A percentile compares a stretch with the other conserved stretches of the same genome.
Conservation (phyloP, 2,329 filamentous ascomycete genomes). For the Hypoxylon sp. region DNA sequence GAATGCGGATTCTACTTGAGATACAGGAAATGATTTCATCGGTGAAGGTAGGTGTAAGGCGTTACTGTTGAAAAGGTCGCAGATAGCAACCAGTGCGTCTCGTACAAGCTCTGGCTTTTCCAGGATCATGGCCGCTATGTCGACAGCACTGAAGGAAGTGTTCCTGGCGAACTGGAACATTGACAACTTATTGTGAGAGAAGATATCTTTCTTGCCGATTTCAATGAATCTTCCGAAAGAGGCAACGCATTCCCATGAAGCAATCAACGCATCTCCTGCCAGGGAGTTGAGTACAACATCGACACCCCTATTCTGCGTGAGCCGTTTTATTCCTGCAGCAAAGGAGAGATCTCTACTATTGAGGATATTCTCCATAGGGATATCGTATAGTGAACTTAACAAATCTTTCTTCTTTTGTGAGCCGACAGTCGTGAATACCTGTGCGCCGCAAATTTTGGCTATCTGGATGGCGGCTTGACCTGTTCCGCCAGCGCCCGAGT, state of each 20-base stretch:
- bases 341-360: slow-evolving; percentile 22
- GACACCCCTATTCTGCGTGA: slow-evolving; percentile 13
- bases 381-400: neutral
- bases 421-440: slow-evolving; percentile 17
- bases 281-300: slow-evolving; percentile 21
- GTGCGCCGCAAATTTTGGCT: slow-evolving; percentile 13
- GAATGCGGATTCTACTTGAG: no score
- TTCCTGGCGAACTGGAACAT: slow-evolving; percentile 13
- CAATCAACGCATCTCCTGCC: slow-evolving; percentile 9
- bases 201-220: slow-evolving; percentile 23
- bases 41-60: neutral
- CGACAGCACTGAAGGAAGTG: slow-evolving; percentile 15
- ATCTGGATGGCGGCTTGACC: slow-evolving; percentile 25
- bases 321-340: neutral
- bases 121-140: neutral
- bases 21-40: neutral
- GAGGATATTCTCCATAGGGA: slow-evolving; percentile 13
- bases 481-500: slow-evolving; percentile 18
- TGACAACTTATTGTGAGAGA: slow-evolving; percentile 1
- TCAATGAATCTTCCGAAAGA: slow-evolving; percentile 15
- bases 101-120: no score
- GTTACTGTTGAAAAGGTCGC: no score
- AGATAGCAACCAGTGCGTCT: no score
- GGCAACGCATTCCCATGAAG: no score
- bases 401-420: slow-evolving; percentile 5